These are phyloP conservation scores for Zymoseptoria ardabiliae DNA, from an alignment of 2,329 filamentous ascomycete genomes.

Conservation along the genomic window DNA sequence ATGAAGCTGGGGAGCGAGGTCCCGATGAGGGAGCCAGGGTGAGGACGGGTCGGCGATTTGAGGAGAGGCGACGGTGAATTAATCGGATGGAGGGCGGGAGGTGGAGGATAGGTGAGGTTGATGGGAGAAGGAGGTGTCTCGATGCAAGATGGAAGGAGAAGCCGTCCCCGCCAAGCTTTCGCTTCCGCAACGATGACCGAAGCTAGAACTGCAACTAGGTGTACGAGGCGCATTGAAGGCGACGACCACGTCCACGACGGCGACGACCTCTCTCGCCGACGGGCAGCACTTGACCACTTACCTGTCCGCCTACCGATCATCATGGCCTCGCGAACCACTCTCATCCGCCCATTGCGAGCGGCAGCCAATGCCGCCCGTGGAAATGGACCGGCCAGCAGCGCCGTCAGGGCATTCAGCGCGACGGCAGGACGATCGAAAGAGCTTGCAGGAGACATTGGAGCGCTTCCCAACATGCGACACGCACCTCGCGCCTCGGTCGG, in stretches of 20 bases:
- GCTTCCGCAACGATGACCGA: too few species aligned
- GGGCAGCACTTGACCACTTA: neutral
- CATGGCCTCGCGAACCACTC: slow-evolving; percentile 11
- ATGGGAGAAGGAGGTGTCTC: neutral
- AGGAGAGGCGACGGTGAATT: neutral
- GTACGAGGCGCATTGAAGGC: neutral
- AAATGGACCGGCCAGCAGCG: slow-evolving; percentile 6
- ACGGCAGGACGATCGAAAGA: slow-evolving; percentile 38
- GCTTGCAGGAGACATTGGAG: slow-evolving; percentile 34
- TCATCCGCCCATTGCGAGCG: slow-evolving; percentile 8
- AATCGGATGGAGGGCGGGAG: neutral
- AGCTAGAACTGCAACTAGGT: too few species aligned
- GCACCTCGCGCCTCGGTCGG: slow-evolving; percentile 36
- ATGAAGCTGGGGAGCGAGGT: slow-evolving; percentile 1
- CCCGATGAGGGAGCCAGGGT: slow-evolving; percentile 3
- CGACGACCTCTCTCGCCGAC: neutral
- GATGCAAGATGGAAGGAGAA: neutral
- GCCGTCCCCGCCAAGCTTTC: too few species aligned
- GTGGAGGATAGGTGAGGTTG: neutral
- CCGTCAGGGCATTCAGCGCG: slow-evolving; percentile 38
- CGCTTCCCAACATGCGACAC: slow-evolving; percentile 39
- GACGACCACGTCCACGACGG: neutral
- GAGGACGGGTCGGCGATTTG: neutral
- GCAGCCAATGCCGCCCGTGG: slow-evolving; percentile 1
- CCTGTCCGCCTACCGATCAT: neutral